Evolutionary conservation across 2,329 filamentous ascomycete species (phyloP).

Genomic region (Fusarium beomiforme): DNA sequence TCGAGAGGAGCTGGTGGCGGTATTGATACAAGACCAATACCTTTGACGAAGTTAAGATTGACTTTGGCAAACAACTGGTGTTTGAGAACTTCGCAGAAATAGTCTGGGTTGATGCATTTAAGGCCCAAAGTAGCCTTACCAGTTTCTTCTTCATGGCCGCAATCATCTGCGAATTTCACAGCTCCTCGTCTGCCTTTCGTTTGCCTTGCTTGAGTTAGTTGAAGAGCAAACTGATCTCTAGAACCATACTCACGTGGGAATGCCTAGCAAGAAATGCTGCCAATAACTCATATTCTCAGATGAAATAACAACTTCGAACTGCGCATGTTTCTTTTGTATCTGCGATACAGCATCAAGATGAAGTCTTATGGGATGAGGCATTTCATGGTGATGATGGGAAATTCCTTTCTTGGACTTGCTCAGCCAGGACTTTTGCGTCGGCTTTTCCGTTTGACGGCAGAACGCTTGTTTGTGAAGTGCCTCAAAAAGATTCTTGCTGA

Average conservation of each 20-base stretch:
- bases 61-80: background rate
- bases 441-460: fast-evolving
- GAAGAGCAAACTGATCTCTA: fast-evolving
- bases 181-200: fast-evolving
- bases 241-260: background rate
- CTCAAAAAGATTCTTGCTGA: background rate
- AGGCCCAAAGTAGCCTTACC: fast-evolving
- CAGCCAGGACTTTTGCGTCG: fast-evolving
- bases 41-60: background rate
- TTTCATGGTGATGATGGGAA: background rate
- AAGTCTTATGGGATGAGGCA: background rate
- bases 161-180: background rate
- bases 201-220: background rate
- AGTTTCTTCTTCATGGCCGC: background rate
- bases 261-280: background rate
- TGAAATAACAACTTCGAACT: background rate
- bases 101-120: background rate
- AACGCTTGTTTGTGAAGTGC: fast-evolving
- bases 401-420: fast-evolving
- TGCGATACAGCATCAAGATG: background rate
- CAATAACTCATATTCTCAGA: fast-evolving
- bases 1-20: background rate
- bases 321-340: background rate
- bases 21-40: fast-evolving
- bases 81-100: background rate